A percentile compares a stretch with the other conserved stretches of the same genome.
Evolutionary conservation across 2,329 filamentous ascomycete genomes (phyloP).

Genomic region (Myriosclerotinia curreyana): DNA sequence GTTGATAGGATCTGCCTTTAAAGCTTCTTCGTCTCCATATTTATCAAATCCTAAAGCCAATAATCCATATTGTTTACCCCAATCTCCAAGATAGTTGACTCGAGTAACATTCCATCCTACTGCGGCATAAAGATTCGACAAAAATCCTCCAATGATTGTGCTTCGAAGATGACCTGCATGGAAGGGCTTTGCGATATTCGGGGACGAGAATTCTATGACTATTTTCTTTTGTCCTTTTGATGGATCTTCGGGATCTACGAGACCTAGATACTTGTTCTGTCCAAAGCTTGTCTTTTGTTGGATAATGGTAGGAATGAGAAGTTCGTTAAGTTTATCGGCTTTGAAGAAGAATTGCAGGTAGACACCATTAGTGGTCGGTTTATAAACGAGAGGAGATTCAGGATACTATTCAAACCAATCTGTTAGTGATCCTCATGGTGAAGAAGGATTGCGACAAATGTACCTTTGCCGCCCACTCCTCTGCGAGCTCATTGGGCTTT

Average conservation of each 20-base stretch:
- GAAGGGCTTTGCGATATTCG: constrained; percentile 84
- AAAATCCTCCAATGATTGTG: constrained; percentile 72
- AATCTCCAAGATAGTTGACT: constrained; percentile 76
- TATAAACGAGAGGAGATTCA: constrained; percentile 66
- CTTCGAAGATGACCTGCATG: constrained; percentile 71
- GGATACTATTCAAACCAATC: constrained; percentile 55
- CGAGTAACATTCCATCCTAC: constrained; percentile 68
- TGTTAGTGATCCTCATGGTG: constrained; percentile 18
- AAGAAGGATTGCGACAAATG: constrained; percentile 3
- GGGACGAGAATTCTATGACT: constrained; percentile 79
- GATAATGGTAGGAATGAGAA: constrained; percentile 69
- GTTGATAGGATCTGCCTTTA: constrained; percentile 72
- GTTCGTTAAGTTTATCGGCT: constrained; percentile 58
- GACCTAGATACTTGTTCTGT: constrained; percentile 57
- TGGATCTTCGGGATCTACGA: constrained; percentile 60
- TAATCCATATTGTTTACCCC: constrained; percentile 70
- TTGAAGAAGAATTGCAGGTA: constrained; percentile 82
- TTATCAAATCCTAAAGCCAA: constrained; percentile 71
- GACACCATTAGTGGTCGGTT: constrained; percentile 62
- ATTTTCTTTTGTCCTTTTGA: constrained; percentile 49
- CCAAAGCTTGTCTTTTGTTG: constrained; percentile 61
- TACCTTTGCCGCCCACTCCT: constrained; percentile 61
- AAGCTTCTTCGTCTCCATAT: constrained; percentile 70
- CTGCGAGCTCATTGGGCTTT: constrained; percentile 60
- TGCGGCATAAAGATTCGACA: constrained; percentile 65